Conservation (phyloP, 495 filamentous ascomycete species). For the Jackrogersella multiformis region DNA sequence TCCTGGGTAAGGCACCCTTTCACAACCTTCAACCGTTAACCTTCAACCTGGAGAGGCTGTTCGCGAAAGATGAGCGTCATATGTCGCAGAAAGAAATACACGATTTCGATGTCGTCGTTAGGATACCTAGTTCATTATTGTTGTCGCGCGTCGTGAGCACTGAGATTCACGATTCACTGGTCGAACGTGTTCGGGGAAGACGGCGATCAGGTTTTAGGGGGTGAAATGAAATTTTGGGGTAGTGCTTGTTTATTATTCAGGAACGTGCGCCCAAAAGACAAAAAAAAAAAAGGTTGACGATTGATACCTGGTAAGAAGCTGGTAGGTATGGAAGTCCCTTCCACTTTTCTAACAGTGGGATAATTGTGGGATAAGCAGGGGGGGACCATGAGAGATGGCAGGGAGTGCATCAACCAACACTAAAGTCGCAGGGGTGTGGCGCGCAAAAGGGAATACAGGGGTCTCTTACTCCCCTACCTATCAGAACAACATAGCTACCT, state of each 20-base stretch:
- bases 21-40: conserved; percentile 15
- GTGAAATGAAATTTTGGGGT: conserved; percentile 42
- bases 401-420: conserved; percentile 7
- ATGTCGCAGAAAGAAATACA: conserved; percentile 22
- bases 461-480: conserved; percentile 30
- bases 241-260: conserved; percentile 43
- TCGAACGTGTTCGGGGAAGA: conserved; percentile 20
- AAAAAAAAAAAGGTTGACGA: conserved; percentile 14
- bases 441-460: conserved; percentile 26
- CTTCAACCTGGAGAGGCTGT: conserved; percentile 27
- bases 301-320: conserved; percentile 13
- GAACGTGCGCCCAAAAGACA: conserved; percentile 31
- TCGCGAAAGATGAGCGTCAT: conserved; percentile 24
- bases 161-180: conserved; percentile 19
- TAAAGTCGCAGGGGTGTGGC: conserved; percentile 19
- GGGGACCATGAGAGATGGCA: background rate
- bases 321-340: conserved; percentile 3
- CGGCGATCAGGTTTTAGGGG: conserved; percentile 39
- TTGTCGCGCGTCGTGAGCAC: conserved; percentile 26
- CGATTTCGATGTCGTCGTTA: conserved; percentile 4
- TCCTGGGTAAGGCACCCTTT: conserved; percentile 8
- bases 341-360: conserved; percentile 21
- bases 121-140: conserved; percentile 25
- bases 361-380: conserved; percentile 36
- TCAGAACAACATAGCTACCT: conserved; percentile 25